A percentile compares a stretch with the other conserved stretches of the same genome.
These are phyloP conservation scores for Erodium texanum DNA, from an alignment of 441 rosid genomes.

Conservation along the genomic window DNA sequence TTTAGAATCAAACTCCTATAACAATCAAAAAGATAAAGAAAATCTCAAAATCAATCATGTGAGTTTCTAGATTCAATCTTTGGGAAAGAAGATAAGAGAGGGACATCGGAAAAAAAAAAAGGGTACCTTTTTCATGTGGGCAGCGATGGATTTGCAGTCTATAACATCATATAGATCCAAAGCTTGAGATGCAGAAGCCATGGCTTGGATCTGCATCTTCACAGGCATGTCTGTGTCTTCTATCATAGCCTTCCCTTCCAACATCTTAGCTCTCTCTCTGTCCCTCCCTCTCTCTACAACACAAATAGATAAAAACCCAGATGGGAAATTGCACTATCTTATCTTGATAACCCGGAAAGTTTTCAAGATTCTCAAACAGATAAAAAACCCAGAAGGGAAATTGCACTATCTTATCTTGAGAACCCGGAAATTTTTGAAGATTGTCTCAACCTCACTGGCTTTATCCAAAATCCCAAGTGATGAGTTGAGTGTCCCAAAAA, in stretches of 20 bases:
- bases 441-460: neutral
- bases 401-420: neutral
- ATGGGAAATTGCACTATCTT: neutral
- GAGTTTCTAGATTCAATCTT: neutral
- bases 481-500: neutral
- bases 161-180: constrained; percentile 67
- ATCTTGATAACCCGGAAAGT: neutral
- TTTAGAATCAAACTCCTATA: constrained; percentile 59
- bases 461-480: neutral
- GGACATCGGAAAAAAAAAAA: too few species aligned
- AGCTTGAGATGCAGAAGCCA: constrained; percentile 76
- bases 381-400: constrained; percentile 9
- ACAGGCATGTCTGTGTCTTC: constrained; percentile 83
- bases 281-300: neutral
- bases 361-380: neutral
- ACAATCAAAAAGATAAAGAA: neutral
- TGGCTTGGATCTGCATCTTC: constrained; percentile 79
- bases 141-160: constrained; percentile 62
- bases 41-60: neutral
- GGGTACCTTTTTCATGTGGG: constrained; percentile 64
- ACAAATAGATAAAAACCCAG: constrained; percentile 14
- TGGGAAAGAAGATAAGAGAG: neutral
- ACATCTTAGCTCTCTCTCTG: constrained; percentile 27
- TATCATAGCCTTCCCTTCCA: constrained; percentile 81
- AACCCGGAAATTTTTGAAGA: neutral